Percentiles rank a stretch among this genome's conserved stretches.
phyloP scores from a whole-genome alignment of 75 land plant genomes.

The Adiantum capillusveneris region DNA sequence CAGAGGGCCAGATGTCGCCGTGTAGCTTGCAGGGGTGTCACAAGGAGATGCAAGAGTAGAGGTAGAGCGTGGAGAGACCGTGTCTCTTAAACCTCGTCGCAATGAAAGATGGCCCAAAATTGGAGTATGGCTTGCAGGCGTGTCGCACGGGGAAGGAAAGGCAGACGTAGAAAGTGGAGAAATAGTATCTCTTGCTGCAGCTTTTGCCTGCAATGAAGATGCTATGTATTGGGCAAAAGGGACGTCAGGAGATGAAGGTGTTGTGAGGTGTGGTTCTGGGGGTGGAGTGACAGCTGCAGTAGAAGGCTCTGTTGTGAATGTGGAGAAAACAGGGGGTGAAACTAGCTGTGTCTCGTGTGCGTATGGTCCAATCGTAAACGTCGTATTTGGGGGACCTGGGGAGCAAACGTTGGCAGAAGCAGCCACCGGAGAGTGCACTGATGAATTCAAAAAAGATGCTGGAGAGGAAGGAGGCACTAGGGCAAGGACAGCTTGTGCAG shows the following conservation, averaged over 20 bases:
- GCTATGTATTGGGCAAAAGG: constrained; percentile 82
- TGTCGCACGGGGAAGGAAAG: constrained; percentile 51
- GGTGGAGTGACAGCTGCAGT: constrained; percentile 94
- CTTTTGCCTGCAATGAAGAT: constrained; percentile 51
- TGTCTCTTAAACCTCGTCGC: too few relatives aligned
- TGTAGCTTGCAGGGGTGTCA: too few relatives aligned
- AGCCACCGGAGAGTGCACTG: constrained; percentile 62
- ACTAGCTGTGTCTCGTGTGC: constrained; percentile 79
- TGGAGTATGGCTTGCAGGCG: constrained; percentile 12
- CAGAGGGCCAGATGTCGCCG: too few relatives aligned
- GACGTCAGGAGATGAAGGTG: constrained; percentile 95
- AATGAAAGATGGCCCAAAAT: background rate
- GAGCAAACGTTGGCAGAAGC: constrained; percentile 46
- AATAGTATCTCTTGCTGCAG: constrained; percentile 25
- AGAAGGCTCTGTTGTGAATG: constrained; percentile 88
- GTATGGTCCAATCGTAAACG: constrained; percentile 72
- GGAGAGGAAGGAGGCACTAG: constrained; percentile 91
- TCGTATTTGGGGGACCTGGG: constrained; percentile 44
- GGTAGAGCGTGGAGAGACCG: too few relatives aligned
- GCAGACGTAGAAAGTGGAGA: constrained; percentile 33
- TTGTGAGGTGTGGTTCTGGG: constrained; percentile 66
- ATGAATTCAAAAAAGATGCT: constrained; percentile 64
- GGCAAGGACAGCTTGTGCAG: constrained; percentile 14
- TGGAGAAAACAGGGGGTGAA: constrained; percentile 77
- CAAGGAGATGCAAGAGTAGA: too few relatives aligned